Conservation (phyloP, 2,329 filamentous ascomycete species). For the Daldinia eschscholtzii region DNA sequence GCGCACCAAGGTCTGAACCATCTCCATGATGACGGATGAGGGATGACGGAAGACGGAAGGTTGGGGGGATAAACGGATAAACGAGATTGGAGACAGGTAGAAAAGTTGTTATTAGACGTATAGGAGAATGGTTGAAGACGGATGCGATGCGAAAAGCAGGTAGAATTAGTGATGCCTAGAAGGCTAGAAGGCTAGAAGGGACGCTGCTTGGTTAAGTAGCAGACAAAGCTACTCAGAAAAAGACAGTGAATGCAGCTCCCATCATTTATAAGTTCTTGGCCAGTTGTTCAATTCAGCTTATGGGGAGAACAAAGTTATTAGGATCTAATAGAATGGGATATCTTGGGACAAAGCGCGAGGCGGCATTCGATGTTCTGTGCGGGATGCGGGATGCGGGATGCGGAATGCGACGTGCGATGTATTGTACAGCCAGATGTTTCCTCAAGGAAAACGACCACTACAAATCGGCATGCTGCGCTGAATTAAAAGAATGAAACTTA, state of each 20-base stretch:
- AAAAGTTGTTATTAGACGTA: constrained; percentile 1
- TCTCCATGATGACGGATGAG: constrained; percentile 60
- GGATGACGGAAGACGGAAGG: too few species aligned
- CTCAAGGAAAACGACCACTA: constrained; percentile 30
- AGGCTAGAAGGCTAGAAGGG: too few species aligned
- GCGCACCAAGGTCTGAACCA: constrained; percentile 82
- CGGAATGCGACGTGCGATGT: background rate
- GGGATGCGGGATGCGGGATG: background rate
- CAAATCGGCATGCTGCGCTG: constrained; percentile 32
- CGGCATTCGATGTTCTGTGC: constrained; percentile 20
- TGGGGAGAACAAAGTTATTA: background rate
- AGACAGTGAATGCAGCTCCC: constrained; percentile 17
- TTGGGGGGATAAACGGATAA: background rate
- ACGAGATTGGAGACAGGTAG: background rate
- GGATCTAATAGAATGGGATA: background rate
- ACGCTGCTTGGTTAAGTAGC: constrained; percentile 14
- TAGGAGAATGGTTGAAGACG: too few species aligned
- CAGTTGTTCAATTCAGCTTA: constrained; percentile 4
- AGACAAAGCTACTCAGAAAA: constrained; percentile 31
- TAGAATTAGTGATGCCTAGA: constrained; percentile 1
- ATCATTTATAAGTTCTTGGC: constrained; percentile 19
- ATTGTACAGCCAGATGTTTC: constrained; percentile 11
- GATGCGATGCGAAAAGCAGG: background rate
- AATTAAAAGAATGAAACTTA: constrained; percentile 23
- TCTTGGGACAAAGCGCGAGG: constrained; percentile 19